Evolutionary conservation across 1,139 yeast species (phyloP).

Genomic region (Suhomyces kunorum): DNA sequence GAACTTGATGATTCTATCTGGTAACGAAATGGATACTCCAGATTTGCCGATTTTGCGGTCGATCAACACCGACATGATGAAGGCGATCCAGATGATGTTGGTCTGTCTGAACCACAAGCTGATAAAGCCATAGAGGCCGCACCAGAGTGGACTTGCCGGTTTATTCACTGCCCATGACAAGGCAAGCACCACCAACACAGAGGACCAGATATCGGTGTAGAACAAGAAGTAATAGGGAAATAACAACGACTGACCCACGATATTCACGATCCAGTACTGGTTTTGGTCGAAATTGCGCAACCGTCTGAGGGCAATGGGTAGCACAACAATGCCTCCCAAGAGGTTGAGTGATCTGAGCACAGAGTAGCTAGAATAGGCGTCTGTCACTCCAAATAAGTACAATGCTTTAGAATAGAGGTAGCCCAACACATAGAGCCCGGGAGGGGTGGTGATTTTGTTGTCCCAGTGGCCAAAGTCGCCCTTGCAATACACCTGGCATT

Average conservation of each 20-base stretch:
- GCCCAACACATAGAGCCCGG: conserved; percentile 80
- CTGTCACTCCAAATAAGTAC: conserved; percentile 20
- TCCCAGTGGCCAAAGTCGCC: conserved; percentile 75
- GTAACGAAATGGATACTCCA: conserved; percentile 7
- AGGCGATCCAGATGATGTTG: conserved; percentile 81
- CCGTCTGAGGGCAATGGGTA: conserved; percentile 43
- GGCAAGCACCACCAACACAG: conserved; percentile 56
- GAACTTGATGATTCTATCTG: conserved; percentile 19
- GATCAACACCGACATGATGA: conserved; percentile 56
- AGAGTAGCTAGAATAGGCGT: conserved; percentile 39
- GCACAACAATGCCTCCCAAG: conserved; percentile 58
- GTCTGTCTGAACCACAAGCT: conserved; percentile 86
- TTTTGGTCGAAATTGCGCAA: conserved; percentile 31
- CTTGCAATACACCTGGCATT: conserved; percentile 65
- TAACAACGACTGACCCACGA: conserved; percentile 68
- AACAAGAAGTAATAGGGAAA: conserved; percentile 72
- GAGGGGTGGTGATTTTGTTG: conserved; percentile 93
- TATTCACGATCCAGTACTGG: conserved; percentile 50
- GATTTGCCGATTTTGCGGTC: conserved; percentile 41
- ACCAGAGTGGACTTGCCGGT: conserved; percentile 24
- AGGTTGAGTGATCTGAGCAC: conserved; percentile 60
- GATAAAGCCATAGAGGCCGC: conserved; percentile 52
- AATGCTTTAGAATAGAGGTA: conserved; percentile 43
- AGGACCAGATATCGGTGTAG: conserved; percentile 94
- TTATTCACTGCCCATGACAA: conserved; percentile 33